Percentiles rank a stretch among this genome's conserved stretches.
Conservation (phyloP, 2,329 filamentous ascomycete species). For the Cryoendolithus antarcticus region DNA sequence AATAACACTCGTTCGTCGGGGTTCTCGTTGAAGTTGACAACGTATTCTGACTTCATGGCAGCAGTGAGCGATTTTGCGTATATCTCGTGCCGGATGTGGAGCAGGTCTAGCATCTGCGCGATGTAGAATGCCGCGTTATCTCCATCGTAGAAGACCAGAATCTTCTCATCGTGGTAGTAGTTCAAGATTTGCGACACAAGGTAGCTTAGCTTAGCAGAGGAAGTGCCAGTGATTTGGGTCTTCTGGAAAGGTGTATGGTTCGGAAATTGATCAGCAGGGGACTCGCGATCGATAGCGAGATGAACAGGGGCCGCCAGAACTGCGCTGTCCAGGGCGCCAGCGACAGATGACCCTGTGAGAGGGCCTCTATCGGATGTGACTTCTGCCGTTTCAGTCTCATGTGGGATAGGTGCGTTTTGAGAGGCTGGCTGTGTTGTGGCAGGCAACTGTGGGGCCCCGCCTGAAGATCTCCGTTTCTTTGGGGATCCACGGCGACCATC, state of each 20-base stretch:
- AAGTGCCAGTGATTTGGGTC: slow-evolving; percentile 59
- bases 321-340: too few species aligned
- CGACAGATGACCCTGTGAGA: too few species aligned
- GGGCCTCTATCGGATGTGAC: too few species aligned
- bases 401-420: too few species aligned
- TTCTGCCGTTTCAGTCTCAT: too few species aligned
- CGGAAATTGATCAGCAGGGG: too few species aligned
- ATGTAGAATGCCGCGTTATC: slow-evolving; percentile 81
- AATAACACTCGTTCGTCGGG: slow-evolving; percentile 62
- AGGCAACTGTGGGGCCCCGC: too few species aligned
- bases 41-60: slow-evolving; percentile 57
- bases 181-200: slow-evolving; percentile 59
- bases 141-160: slow-evolving; percentile 84
- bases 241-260: slow-evolving; percentile 42
- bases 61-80: slow-evolving; percentile 54
- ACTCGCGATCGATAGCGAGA: too few species aligned
- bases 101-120: slow-evolving; percentile 65
- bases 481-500: too few species aligned
- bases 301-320: too few species aligned
- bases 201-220: slow-evolving; percentile 79
- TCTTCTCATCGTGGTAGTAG: slow-evolving; percentile 64
- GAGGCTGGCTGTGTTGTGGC: too few species aligned
- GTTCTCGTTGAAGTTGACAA: slow-evolving; percentile 64
- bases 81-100: slow-evolving; percentile 50
- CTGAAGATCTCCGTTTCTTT: too few species aligned